Percentiles rank a stretch among this genome's conserved stretches.
Evolutionary conservation across 139 green algal genomes (phyloP).

Genomic region (Closterium sp.): DNA sequence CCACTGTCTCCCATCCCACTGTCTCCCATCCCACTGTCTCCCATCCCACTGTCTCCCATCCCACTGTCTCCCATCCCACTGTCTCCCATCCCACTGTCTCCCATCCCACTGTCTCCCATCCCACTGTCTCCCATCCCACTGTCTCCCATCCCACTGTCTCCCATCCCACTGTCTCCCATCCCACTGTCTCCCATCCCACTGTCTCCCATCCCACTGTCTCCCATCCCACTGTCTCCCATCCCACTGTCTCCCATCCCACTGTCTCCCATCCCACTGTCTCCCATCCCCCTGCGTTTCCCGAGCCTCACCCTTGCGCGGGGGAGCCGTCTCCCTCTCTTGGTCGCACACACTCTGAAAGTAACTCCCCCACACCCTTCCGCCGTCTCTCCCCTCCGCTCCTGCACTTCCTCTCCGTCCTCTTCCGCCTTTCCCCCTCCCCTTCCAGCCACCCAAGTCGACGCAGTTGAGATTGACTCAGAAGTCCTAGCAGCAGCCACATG

Average conservation of each 20-base stretch:
- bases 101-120: neutral
- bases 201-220: neutral
- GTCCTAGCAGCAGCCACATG: conserved; percentile 55
- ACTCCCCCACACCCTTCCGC: too few relatives aligned
- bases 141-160: neutral
- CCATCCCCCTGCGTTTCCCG: too few relatives aligned
- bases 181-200: neutral
- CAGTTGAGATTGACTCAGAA: conserved; percentile 61
- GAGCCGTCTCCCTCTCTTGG: conserved; percentile 58
- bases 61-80: too few relatives aligned
- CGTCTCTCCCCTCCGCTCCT: too few relatives aligned
- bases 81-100: neutral
- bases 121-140: neutral
- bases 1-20: too few relatives aligned
- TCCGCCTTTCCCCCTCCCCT: neutral
- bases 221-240: neutral
- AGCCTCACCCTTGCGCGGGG: too few relatives aligned
- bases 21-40: too few relatives aligned
- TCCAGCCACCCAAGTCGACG: too few relatives aligned
- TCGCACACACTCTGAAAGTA: conserved; percentile 56
- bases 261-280: too few relatives aligned
- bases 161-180: neutral
- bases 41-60: too few relatives aligned
- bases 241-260: neutral
- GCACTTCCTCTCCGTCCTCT: too few relatives aligned